Conservation (phyloP, 1,139 yeast genomes). For the Citeromyces siamensis region DNA sequence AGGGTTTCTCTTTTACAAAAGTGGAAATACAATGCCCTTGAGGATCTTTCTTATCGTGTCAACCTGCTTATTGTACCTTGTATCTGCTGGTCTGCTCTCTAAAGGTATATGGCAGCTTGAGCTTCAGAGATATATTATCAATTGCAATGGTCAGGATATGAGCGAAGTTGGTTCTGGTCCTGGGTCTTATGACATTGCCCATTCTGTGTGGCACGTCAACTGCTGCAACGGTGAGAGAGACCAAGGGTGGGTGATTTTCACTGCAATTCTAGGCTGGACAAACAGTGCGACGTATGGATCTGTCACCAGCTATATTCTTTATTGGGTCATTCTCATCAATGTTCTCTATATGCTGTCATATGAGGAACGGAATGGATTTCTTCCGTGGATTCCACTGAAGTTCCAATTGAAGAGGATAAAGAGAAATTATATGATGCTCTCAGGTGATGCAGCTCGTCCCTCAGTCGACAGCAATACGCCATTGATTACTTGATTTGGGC, state of each 20-base stretch:
- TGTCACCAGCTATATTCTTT: conserved; percentile 59
- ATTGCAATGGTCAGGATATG: conserved; percentile 75
- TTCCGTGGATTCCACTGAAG: conserved; percentile 45
- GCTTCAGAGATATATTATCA: conserved; percentile 48
- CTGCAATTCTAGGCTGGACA: conserved; percentile 95
- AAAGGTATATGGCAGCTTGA: conserved; percentile 89
- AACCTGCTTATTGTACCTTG: conserved; percentile 75
- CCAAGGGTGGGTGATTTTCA: conserved; percentile 89
- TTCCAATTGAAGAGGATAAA: conserved; percentile 47
- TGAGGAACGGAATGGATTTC: conserved; percentile 52
- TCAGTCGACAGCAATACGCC: conserved; percentile 1
- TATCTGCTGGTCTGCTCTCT: conserved; percentile 84
- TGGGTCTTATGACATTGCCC: conserved; percentile 77
- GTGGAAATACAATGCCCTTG: conserved; percentile 68
- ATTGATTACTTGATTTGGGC: background rate
- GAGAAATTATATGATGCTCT: conserved; percentile 25
- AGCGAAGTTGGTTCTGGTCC: conserved; percentile 90
- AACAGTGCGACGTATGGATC: conserved; percentile 93
- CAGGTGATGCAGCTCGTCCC: conserved; percentile 14
- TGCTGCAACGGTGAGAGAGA: conserved; percentile 89
- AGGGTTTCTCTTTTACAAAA: conserved; percentile 61
- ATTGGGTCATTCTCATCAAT: conserved; percentile 58
- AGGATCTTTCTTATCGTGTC: conserved; percentile 74
- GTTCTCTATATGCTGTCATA: conserved; percentile 36
- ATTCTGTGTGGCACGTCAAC: conserved; percentile 90